Conservation (phyloP, 108 stramenopile species). For the Skeletonema menzelii region DNA sequence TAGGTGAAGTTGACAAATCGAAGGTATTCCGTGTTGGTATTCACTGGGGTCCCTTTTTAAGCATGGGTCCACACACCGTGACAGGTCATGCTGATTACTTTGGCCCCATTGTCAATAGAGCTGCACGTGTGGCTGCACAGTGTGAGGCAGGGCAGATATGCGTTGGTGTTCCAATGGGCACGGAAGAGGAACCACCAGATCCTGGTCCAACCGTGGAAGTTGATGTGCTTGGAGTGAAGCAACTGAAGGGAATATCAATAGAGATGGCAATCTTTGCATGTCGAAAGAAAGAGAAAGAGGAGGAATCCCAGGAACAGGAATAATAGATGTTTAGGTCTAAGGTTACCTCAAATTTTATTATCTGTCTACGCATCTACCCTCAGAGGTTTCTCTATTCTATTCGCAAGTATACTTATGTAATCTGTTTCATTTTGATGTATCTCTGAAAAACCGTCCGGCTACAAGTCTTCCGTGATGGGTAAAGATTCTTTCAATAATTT, state of each 20-base stretch:
- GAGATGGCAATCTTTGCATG: slow-evolving; percentile 42
- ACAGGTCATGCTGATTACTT: slow-evolving; percentile 57
- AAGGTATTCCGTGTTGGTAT: slow-evolving; percentile 36
- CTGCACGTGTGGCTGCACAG: slow-evolving; percentile 44
- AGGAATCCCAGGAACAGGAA: not conserved
- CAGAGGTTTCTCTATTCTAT: no score
- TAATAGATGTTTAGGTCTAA: not conserved
- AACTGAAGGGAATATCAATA: slow-evolving; percentile 42
- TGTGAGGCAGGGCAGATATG: slow-evolving; percentile 42
- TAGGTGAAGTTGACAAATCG: slow-evolving; percentile 26
- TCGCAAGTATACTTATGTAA: no score
- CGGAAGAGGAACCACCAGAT: slow-evolving; percentile 40
- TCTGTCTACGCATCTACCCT: no score
- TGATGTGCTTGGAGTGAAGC: slow-evolving; percentile 39
- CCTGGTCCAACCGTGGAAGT: slow-evolving; percentile 43
- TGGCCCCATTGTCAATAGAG: slow-evolving; percentile 53
- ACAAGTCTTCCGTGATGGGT: no score
- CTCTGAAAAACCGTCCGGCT: no score
- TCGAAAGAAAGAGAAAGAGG: slow-evolving; percentile 17
- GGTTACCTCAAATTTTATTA: no score
- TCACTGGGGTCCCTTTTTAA: slow-evolving; percentile 38
- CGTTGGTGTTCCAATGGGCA: slow-evolving; percentile 40
- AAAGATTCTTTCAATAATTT: no score
- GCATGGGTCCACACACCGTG: slow-evolving; percentile 52
- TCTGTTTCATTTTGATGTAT: no score